phyloP scores from a whole-genome alignment of 176 grass and related monocot species.

The Areca catechu region DNA sequence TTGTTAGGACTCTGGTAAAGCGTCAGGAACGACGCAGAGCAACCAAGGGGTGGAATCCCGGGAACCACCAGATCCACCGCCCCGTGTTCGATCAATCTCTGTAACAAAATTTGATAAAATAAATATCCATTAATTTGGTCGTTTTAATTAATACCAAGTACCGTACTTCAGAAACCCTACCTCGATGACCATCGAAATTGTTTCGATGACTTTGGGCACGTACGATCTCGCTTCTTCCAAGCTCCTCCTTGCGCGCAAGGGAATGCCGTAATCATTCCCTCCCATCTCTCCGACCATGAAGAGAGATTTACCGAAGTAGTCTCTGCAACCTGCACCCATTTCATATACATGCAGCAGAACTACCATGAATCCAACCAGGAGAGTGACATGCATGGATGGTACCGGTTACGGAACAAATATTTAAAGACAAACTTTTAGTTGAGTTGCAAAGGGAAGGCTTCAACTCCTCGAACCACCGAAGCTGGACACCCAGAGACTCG shows the following conservation, averaged over 20 bases:
- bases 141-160: too few species aligned
- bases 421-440: slow-evolving; percentile 27
- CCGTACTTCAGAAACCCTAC: not conserved
- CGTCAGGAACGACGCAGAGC: not conserved
- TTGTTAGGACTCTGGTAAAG: not conserved
- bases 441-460: slow-evolving; percentile 64
- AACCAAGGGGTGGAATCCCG: slow-evolving; percentile 11
- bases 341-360: not conserved
- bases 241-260: not conserved
- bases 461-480: slow-evolving; percentile 65
- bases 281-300: slow-evolving; percentile 24
- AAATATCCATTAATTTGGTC: too few species aligned
- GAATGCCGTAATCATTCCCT: slow-evolving; percentile 15
- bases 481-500: slow-evolving; percentile 50
- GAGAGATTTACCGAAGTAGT: slow-evolving; percentile 14
- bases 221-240: slow-evolving; percentile 1
- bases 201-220: slow-evolving; percentile 6
- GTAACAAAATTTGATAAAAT: too few species aligned
- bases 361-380: not conserved
- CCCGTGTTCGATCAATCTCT: slow-evolving; percentile 19
- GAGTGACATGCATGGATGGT: not conserved
- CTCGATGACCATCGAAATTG: slow-evolving; percentile 10
- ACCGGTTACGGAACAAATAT: not conserved
- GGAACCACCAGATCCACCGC: slow-evolving; percentile 15
- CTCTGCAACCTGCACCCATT: slow-evolving; percentile 3